Percentiles rank a stretch among this genome's conserved stretches.
phyloP scores from a whole-genome alignment of 257 asterid genomes.

The Penstemon eatonii region DNA sequence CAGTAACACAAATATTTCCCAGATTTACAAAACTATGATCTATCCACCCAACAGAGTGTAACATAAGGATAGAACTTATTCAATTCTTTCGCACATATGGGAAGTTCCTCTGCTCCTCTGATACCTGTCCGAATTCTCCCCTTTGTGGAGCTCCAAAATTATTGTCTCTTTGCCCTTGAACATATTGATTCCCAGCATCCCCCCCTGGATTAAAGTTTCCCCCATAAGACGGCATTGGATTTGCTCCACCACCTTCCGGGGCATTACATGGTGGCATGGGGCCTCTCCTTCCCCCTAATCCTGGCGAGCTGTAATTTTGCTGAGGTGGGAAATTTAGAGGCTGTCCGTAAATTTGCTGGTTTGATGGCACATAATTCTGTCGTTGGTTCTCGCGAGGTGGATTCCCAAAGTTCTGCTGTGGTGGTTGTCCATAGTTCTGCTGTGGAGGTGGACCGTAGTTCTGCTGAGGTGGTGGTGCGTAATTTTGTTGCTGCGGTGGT shows the following conservation, averaged over 20 bases:
- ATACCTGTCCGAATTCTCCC: slow-evolving; percentile 32
- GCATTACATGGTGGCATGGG: slow-evolving; percentile 29
- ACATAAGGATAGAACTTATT: slow-evolving; percentile 31
- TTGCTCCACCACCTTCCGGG: slow-evolving; percentile 19
- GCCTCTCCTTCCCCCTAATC: slow-evolving; percentile 37
- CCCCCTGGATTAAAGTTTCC: slow-evolving; percentile 29
- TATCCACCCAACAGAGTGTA: slow-evolving; percentile 10
- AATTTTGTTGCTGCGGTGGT: slow-evolving; percentile 19
- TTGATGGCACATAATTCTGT: slow-evolving; percentile 30
- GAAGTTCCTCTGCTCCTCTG: slow-evolving; percentile 32
- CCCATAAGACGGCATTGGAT: slow-evolving; percentile 29
- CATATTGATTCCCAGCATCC: slow-evolving; percentile 26
- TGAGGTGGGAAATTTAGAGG: slow-evolving; percentile 28
- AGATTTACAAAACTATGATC: slow-evolving; percentile 17
- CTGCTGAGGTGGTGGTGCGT: slow-evolving; percentile 31
- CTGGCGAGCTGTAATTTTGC: slow-evolving; percentile 36
- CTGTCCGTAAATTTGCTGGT: slow-evolving; percentile 33
- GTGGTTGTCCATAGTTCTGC: slow-evolving; percentile 31
- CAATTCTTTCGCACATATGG: slow-evolving; percentile 31
- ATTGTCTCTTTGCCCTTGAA: slow-evolving; percentile 34
- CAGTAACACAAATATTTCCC: not conserved
- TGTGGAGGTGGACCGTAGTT: slow-evolving; percentile 27
- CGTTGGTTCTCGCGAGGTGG: slow-evolving; percentile 28
- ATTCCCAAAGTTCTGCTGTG: slow-evolving; percentile 26
- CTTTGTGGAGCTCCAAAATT: slow-evolving; percentile 35